Evolutionary conservation across 164 flowering plant species (phyloP), one percentile per base, ranked within the genome.

Genomic region (Nymphaea thermarum): DNA sequence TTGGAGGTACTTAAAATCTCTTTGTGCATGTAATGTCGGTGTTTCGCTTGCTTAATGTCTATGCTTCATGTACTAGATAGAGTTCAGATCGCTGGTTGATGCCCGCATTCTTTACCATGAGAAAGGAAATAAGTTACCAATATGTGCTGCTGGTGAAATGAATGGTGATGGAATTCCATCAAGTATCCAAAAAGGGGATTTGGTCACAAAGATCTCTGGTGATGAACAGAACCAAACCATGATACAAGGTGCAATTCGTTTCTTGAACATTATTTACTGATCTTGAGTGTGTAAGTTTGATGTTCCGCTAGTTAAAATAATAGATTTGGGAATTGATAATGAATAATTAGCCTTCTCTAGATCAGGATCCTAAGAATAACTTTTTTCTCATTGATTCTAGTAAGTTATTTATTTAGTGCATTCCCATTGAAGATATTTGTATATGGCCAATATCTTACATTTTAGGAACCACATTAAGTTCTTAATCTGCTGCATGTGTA

Each of bases 41-140:
- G 14, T 3, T 51, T 15, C 8, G 57, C 12, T 10, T 51, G 15
- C 3, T 51, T 51, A 51, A 51, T 15, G 14, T 0, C n/a, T 62
- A 7, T 62, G 64, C 25, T 62, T 17, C 64, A 62, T 75, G 65
- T 43, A 78, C 42, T 90, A 94, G 99, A 80, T 85, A 63, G 85
- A 86, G 64, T 90, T 84, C 77, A 44, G 81, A 60, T 73, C 86
- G 6, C 92, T 95, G 14, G 47, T 82, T 71, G 96, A 91, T 72
- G 81, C 85, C 51, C 92, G 98, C 1, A 43, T 80, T 15, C 47
- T 90, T 71, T 74, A 77, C 69, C 70, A 55, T 66, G 78, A 74
- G 10, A 70, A 72, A 42, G n/a, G 69, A 42, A 70, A 67, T 74
- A 63, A 75, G 25, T 67, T 67, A 67, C 65, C 75, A 64, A 63